A percentile compares a stretch with the other conserved stretches of the same genome.
phyloP scores from a whole-genome alignment of 208 protist genomes.

The Phytomonas serpens region DNA sequence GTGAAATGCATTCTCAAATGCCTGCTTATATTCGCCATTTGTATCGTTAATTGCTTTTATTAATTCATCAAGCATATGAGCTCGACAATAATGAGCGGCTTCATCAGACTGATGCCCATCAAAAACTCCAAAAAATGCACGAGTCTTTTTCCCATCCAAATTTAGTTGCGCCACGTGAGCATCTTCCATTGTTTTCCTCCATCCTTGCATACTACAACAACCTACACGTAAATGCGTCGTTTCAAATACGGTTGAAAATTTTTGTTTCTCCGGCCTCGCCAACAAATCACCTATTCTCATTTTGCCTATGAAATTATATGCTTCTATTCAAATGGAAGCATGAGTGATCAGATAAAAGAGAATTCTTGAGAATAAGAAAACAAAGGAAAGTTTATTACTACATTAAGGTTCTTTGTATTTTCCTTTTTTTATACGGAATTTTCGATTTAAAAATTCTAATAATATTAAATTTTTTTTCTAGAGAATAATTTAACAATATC shows the following conservation, averaged over 20 bases:
- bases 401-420: background rate
- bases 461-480: slow-evolving; percentile 14
- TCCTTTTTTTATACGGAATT: background rate
- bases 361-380: background rate
- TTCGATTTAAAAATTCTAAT: background rate
- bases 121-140: slow-evolving; percentile 87
- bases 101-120: slow-evolving; percentile 85
- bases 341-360: background rate
- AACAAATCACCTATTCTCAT: slow-evolving; percentile 77
- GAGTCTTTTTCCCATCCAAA: slow-evolving; percentile 54
- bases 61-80: slow-evolving; percentile 71
- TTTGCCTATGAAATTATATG: slow-evolving; percentile 2
- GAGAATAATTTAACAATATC: slow-evolving; percentile 7
- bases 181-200: slow-evolving; percentile 89
- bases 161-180: slow-evolving; percentile 80
- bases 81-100: slow-evolving; percentile 64
- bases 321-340: slow-evolving; percentile 15
- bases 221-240: slow-evolving; percentile 76
- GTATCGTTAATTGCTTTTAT: slow-evolving; percentile 24
- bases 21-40: slow-evolving; percentile 22
- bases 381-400: background rate
- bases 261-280: slow-evolving; percentile 84
- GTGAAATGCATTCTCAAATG: slow-evolving; percentile 62
- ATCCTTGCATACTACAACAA: slow-evolving; percentile 90
- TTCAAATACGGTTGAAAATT: slow-evolving; percentile 84